These are phyloP conservation scores for Orbilia quercus DNA, from an alignment of 2,329 filamentous ascomycete genomes.

Conservation along the genomic window DNA sequence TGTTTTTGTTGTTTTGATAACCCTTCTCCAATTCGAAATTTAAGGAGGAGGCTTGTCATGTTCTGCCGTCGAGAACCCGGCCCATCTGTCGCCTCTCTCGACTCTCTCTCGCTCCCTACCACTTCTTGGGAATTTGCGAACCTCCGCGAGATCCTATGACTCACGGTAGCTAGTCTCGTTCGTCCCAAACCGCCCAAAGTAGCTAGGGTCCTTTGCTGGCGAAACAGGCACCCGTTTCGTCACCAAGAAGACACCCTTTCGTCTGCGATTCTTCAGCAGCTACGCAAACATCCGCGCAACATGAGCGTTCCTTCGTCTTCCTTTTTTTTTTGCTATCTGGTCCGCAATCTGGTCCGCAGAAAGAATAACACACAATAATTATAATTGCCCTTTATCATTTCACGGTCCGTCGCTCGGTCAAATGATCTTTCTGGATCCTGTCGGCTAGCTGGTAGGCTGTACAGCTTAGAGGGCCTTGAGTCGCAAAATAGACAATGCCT, in stretches of 20 bases:
- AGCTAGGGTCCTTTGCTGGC: conserved; percentile 23
- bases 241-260: conserved; percentile 41
- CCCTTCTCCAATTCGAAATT: conserved; percentile 40
- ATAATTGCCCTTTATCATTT: conserved; percentile 37
- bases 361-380: no score
- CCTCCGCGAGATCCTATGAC: conserved; percentile 54
- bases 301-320: no score
- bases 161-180: conserved; percentile 49
- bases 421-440: conserved; percentile 57
- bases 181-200: conserved; percentile 12
- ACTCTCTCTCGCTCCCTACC: no score
- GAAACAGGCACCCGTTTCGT: conserved; percentile 54
- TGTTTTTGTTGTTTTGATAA: conserved; percentile 47
- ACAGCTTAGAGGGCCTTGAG: conserved; percentile 36
- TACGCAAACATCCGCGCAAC: conserved; percentile 55
- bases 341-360: no score
- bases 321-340: conserved; percentile 39
- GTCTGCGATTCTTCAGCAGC: conserved; percentile 23
- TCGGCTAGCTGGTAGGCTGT: conserved; percentile 55
- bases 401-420: conserved; percentile 26
- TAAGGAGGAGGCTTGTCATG: conserved; percentile 57
- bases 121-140: conserved; percentile 50
- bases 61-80: conserved; percentile 45
- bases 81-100: conserved; percentile 21
- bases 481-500: conserved; percentile 48